phyloP scores from a whole-genome alignment of 176 grass and related monocot species.

The Lolium rigidum region DNA sequence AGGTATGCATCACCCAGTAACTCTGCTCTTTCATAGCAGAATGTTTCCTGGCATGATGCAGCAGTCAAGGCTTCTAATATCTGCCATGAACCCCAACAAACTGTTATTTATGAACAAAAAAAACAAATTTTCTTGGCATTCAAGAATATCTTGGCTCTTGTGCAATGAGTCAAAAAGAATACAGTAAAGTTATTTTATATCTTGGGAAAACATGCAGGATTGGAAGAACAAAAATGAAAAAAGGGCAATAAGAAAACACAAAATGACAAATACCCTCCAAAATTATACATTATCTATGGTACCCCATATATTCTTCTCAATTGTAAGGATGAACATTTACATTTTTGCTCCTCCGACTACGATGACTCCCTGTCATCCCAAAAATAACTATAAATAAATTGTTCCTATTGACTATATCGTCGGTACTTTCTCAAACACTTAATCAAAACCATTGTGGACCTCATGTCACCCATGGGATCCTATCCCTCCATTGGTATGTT shows the following conservation, averaged over 20 bases:
- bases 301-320: background rate
- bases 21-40: conserved; percentile 98
- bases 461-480: background rate
- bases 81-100: conserved; percentile 52
- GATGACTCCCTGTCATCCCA: conserved; percentile 6
- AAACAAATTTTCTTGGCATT: background rate
- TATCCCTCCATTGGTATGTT: background rate
- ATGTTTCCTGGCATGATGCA: conserved; percentile 99
- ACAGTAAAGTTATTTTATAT: background rate
- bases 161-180: conserved; percentile 5
- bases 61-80: conserved; percentile 99
- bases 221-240: conserved; percentile 16
- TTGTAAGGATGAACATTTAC: background rate
- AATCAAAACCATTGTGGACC: background rate
- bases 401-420: conserved; percentile 13
- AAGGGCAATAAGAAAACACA: background rate
- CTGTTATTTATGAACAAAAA: background rate
- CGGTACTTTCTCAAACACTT: background rate
- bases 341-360: background rate
- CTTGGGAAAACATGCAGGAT: conserved; percentile 2
- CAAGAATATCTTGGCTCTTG: conserved; percentile 21
- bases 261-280: background rate
- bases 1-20: conserved; percentile 97
- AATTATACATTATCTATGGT: conserved; percentile 10
- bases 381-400: background rate